These are phyloP conservation scores for Desmodesmus armatus DNA, from an alignment of 139 green algal species.

Conservation along the genomic window DNA sequence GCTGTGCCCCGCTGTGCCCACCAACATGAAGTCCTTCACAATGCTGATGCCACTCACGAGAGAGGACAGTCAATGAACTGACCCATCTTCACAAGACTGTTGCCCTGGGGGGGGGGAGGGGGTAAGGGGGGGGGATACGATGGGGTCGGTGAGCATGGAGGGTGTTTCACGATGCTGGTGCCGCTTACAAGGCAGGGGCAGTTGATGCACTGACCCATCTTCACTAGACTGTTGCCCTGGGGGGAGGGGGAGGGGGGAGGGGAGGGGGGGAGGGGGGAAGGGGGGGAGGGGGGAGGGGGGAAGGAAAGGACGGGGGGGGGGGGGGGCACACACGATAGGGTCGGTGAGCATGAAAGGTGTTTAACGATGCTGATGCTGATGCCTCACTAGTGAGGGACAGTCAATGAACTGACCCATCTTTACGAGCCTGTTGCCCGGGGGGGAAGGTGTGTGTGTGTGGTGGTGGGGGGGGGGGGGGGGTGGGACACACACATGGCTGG, in stretches of 20 bases:
- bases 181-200: constrained; percentile 52
- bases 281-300: too few species aligned
- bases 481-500: too few species aligned
- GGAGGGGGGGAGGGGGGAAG: too few species aligned
- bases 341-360: too few species aligned
- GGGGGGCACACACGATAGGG: too few species aligned
- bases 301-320: too few species aligned
- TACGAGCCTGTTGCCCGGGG: constrained; percentile 52
- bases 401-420: constrained; percentile 84
- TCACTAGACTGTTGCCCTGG: constrained; percentile 54
- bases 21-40: constrained; percentile 92
- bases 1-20: constrained; percentile 79
- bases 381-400: constrained; percentile 52
- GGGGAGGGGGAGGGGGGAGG: too few species aligned
- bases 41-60: constrained; percentile 32
- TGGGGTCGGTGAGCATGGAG: too few species aligned
- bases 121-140: too few species aligned
- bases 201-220: constrained; percentile 83
- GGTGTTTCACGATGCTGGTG: constrained; percentile 81
- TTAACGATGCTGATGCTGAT: constrained; percentile 73
- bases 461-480: too few species aligned
- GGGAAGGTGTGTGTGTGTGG: too few species aligned
- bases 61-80: constrained; percentile 85
- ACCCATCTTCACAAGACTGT: constrained; percentile 51
- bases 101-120: constrained; percentile 46